phyloP scores from a whole-genome alignment of 805 yeast genomes.

The Wickerhamiella spandovensis region DNA sequence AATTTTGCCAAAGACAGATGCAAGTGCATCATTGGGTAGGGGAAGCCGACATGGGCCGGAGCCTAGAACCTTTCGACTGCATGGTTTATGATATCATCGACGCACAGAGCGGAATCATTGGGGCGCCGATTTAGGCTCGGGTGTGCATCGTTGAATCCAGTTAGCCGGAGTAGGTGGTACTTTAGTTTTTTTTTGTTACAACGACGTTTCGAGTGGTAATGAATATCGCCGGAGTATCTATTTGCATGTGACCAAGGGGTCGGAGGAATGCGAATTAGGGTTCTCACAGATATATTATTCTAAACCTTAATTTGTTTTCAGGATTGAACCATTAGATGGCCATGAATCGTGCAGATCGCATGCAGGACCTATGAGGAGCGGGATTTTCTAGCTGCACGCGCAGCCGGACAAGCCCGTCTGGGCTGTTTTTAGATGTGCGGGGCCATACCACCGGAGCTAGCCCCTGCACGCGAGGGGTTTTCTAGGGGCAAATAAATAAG shows the following conservation, averaged over 20 bases:
- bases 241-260: background rate
- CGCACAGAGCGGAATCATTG: too few species aligned
- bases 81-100: too few species aligned
- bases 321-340: background rate
- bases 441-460: too few species aligned
- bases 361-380: background rate
- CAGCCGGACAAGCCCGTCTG: background rate
- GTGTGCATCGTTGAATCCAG: too few species aligned
- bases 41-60: background rate
- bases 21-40: background rate
- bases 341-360: background rate
- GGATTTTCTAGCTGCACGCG: background rate
- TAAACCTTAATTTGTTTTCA: background rate
- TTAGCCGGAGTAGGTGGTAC: too few species aligned
- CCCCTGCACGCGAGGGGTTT: background rate
- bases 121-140: too few species aligned
- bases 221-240: too few species aligned
- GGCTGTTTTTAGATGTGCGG: background rate
- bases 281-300: too few species aligned
- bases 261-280: background rate
- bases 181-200: too few species aligned
- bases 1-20: background rate
- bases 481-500: background rate
- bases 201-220: too few species aligned
- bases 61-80: too few species aligned